phyloP scores from a whole-genome alignment of 805 yeast genomes.

The Lipomyces anomalus region DNA sequence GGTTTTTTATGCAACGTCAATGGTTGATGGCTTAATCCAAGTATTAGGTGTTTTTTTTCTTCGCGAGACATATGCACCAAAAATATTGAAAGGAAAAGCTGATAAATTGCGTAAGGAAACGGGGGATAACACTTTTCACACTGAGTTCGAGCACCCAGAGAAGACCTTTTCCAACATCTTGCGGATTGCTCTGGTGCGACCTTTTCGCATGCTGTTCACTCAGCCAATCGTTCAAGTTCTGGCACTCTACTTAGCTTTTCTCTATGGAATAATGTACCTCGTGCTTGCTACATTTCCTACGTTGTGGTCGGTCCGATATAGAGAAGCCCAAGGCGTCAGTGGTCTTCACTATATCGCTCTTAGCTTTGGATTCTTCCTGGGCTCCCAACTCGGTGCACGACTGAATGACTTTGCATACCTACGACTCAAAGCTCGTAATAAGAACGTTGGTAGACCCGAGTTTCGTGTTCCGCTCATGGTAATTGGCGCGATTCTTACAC shows the following conservation, averaged over 20 bases:
- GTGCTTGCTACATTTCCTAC: constrained; percentile 64
- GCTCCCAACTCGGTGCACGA: constrained; percentile 32
- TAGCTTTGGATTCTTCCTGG: constrained; percentile 73
- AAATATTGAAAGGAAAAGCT: constrained; percentile 48
- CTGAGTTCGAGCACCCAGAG: constrained; percentile 71
- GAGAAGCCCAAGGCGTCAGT: constrained; percentile 46
- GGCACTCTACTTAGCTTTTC: constrained; percentile 41
- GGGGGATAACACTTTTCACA: constrained; percentile 42
- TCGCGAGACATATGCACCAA: constrained; percentile 63
- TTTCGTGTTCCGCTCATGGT: constrained; percentile 54
- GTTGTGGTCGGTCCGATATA: constrained; percentile 52
- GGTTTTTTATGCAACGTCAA: constrained; percentile 59
- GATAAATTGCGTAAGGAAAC: constrained; percentile 46
- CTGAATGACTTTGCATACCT: constrained; percentile 32
- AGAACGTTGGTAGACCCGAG: constrained; percentile 50
- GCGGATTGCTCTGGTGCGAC: constrained; percentile 64
- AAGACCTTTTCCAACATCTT: constrained; percentile 59
- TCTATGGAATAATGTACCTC: constrained; percentile 50
- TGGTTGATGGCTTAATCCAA: constrained; percentile 56
- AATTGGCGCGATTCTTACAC: constrained; percentile 47
- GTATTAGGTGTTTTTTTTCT: constrained; percentile 41
- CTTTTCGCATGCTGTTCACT: constrained; percentile 55
- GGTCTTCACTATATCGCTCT: constrained; percentile 65
- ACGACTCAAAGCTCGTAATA: constrained; percentile 37
- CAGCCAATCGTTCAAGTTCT: constrained; percentile 45